Evolutionary conservation across 768 basidiomycete genomes (phyloP), one percentile per base, ranked within the genome.

Genomic region (Leccinum ochraceum): DNA sequence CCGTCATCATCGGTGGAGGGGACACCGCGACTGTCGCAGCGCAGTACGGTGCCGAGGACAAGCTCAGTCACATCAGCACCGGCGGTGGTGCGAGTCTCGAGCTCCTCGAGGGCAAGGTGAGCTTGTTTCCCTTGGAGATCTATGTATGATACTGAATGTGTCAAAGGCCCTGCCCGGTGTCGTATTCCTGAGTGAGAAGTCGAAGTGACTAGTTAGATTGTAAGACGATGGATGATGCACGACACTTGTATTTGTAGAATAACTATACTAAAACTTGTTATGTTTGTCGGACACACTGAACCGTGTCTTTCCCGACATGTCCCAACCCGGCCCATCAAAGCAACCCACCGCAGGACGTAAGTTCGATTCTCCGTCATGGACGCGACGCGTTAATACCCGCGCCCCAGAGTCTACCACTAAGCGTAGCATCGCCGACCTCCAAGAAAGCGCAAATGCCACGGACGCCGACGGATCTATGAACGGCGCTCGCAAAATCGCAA

Each of bases 11-110:
- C 59, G 96, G 96, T 57, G 95, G 94, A 66, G 94, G 94, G 63
- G 94, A 95, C 74, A 96, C 94, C 46, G 96, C 96, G n/a, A 98
- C 96, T 6, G 83, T 98, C 37, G 95, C 88, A 57, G 95, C 92
- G n/a, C 86, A 95, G 66, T 84, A 89, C 71, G 80, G 79, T 11
- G 86, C 86, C 17, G 96, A 99, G 75, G 87, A 89, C 67, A 87
- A 93, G 74, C 81, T 99, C 64, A 95, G 91, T 76, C 96, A 99
- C 77, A 94, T 99, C 69, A 94, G 91, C 74, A 99, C 96, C 39
- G 96, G 96, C 63, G 96, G 92, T 51, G 93, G 93, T 55, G 94
- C 94, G 32, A 91, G 89, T 72, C 85, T 99, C 60, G 96, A 99
- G 76, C 83, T 99, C 44, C 84, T 99, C 67, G 96, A 99, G 80